Percentiles rank a stretch among this genome's conserved stretches.
Evolutionary conservation across 441 rosid genomes (phyloP).

Genomic region (Monsonia emarginata): DNA sequence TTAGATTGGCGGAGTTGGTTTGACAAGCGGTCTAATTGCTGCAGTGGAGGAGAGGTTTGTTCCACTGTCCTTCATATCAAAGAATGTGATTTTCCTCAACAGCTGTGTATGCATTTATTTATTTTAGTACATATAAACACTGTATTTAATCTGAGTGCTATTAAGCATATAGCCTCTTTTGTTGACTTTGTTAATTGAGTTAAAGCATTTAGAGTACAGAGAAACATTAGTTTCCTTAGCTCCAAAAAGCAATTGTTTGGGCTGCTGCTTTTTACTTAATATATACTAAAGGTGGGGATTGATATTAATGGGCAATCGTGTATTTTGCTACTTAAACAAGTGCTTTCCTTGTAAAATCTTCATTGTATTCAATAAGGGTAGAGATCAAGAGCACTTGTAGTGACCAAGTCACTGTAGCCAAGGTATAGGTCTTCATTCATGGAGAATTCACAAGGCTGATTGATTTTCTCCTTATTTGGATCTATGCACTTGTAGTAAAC

Average conservation of each 20-base stretch:
- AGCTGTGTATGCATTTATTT: not conserved
- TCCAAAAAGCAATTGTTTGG: not conserved
- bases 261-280: not conserved
- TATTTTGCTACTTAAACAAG: not conserved
- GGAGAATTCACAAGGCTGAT: not conserved
- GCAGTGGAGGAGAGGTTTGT: conserved; percentile 82
- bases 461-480: not conserved
- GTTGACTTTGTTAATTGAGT: not conserved
- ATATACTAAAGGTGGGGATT: not conserved
- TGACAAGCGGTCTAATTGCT: conserved; percentile 62
- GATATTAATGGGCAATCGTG: not conserved
- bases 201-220: not conserved
- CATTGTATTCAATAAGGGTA: not conserved
- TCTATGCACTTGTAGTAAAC: not conserved
- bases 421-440: not conserved
- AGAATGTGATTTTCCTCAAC: not conserved
- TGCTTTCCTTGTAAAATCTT: not conserved
- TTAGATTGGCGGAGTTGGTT: conserved; percentile 93
- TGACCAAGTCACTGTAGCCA: not conserved
- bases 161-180: not conserved
- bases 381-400: not conserved
- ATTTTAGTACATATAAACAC: not conserved
- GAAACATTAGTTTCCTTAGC: not conserved
- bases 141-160: too few species aligned
- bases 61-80: conserved; percentile 11